phyloP scores from a whole-genome alignment of 1,284 basidiomycete genomes.

The Moesziomyces sp. region DNA sequence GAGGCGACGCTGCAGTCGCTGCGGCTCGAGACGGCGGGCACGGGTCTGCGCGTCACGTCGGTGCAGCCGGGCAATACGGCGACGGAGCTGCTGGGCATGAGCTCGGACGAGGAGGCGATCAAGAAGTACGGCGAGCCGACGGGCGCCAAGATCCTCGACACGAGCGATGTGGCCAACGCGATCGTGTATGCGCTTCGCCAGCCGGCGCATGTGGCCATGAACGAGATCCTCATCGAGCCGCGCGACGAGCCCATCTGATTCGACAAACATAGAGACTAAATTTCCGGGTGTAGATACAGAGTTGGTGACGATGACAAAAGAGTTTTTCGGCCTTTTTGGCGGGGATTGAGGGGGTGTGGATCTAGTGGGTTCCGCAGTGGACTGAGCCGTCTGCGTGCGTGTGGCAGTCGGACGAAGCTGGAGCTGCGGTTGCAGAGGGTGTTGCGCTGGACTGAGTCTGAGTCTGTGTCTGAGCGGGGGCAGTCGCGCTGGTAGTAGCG shows the following conservation, averaged over 20 bases:
- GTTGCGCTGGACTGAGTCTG: background rate
- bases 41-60: constrained; percentile 58
- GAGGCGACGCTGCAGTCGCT: constrained; percentile 64
- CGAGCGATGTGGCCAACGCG: constrained; percentile 60
- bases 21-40: constrained; percentile 63
- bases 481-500: background rate
- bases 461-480: background rate
- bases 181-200: constrained; percentile 63
- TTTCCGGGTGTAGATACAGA: background rate
- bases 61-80: constrained; percentile 65
- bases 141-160: constrained; percentile 63
- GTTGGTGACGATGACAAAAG: no score
- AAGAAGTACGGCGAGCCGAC: constrained; percentile 64
- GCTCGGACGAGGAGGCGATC: constrained; percentile 61
- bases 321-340: background rate
- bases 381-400: constrained; percentile 40
- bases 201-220: constrained; percentile 63
- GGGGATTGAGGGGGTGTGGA: background rate
- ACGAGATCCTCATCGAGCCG: constrained; percentile 61
- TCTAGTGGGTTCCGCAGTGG: constrained; percentile 43
- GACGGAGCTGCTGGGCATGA: constrained; percentile 64
- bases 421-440: background rate
- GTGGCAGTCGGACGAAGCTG: constrained; percentile 28
- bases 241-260: constrained; percentile 54
- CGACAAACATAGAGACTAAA: no score